Evolutionary conservation across 257 asterid genomes (phyloP).

Genomic region (Ligustrum vulgare): DNA sequence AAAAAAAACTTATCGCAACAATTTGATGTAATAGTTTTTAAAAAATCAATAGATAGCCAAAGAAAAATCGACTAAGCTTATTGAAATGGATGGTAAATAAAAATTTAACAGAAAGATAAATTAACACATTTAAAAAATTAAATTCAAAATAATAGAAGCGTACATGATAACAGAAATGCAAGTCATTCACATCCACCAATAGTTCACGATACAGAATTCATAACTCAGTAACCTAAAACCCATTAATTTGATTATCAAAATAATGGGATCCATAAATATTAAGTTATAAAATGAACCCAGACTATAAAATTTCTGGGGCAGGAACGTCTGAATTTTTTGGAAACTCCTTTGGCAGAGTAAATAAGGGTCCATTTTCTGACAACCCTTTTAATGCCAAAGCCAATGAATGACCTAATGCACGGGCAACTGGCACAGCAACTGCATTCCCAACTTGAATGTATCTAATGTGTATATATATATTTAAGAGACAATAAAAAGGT

Average conservation of each 20-base stretch:
- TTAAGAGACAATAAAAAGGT: neutral
- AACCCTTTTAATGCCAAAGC: slow-evolving; percentile 51
- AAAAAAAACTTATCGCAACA: no score
- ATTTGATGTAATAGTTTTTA: no score
- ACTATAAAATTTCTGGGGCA: slow-evolving; percentile 16
- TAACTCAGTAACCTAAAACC: neutral
- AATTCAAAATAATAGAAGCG: neutral
- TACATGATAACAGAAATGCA: neutral
- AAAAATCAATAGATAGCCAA: no score
- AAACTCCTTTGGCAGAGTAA: slow-evolving; percentile 48
- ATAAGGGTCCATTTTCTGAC: slow-evolving; percentile 36
- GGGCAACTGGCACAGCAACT: slow-evolving; percentile 85
- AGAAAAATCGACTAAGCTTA: no score
- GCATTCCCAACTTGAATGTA: slow-evolving; percentile 90
- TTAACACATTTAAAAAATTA: neutral
- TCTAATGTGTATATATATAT: slow-evolving; percentile 30
- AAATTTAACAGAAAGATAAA: no score
- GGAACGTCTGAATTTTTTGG: slow-evolving; percentile 28
- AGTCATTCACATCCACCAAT: neutral
- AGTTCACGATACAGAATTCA: neutral
- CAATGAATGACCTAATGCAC: slow-evolving; percentile 64
- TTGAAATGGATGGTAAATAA: no score
- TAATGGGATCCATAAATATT: neutral
- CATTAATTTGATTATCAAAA: neutral
- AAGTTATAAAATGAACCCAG: neutral